Percentiles rank a stretch among this genome's conserved stretches.
Conservation (phyloP, 495 filamentous ascomycete species). For the Neurospora sp. region DNA sequence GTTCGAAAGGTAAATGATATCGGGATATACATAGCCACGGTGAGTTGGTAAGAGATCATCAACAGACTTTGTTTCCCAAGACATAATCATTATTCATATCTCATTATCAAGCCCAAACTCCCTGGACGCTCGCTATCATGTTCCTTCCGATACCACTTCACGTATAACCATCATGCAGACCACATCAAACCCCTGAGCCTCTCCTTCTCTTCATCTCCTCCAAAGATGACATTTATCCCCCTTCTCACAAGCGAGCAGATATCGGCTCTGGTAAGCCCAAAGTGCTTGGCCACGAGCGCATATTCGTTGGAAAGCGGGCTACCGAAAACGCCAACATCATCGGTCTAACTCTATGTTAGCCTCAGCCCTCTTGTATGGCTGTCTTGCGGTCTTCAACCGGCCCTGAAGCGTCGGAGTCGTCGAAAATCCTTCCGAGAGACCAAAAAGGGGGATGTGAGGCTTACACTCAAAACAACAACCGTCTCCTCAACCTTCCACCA, state of each 20-base stretch:
- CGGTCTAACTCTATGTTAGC: conserved; percentile 45
- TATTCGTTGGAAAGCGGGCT: conserved; percentile 77
- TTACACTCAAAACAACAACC: conserved; percentile 29
- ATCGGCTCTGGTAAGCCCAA: conserved; percentile 44
- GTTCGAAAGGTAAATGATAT: background rate
- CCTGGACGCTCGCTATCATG: background rate
- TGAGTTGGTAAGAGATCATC: background rate
- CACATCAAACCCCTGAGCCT: conserved; percentile 45
- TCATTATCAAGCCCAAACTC: background rate
- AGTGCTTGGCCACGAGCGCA: conserved; percentile 59
- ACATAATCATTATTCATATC: background rate
- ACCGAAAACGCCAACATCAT: conserved; percentile 79
- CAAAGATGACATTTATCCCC: conserved; percentile 55
- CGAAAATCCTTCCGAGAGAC: no score
- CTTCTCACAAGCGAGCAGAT: conserved; percentile 47
- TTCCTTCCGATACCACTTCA: background rate
- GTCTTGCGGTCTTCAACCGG: background rate
- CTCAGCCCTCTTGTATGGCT: background rate
- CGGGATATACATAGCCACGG: background rate
- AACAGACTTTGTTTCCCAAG: background rate
- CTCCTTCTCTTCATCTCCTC: conserved; percentile 48
- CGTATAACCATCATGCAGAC: background rate
- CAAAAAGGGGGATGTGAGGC: background rate
- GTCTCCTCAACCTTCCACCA: conserved; percentile 28
- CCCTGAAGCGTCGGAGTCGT: no score